Conservation (phyloP, 768 basidiomycete species). For the Porphyrellus cyaneotinctus region DNA sequence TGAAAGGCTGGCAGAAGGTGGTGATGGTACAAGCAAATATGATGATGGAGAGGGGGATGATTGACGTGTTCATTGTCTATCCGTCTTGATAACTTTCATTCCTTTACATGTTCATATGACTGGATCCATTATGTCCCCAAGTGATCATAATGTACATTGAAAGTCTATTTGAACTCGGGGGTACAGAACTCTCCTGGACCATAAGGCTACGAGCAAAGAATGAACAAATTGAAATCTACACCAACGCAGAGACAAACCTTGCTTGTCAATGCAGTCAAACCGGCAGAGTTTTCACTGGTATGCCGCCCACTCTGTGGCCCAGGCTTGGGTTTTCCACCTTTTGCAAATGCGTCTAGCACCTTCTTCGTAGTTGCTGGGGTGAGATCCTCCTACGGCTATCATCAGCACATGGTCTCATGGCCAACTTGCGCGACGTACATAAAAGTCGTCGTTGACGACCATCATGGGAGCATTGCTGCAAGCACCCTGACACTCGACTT, state of each 20-base stretch:
- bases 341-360: conserved; percentile 72
- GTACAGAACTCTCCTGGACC: conserved; percentile 89
- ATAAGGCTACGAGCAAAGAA: conserved; percentile 59
- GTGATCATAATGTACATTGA: neutral
- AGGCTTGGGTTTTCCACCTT: conserved; percentile 85
- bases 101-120: neutral
- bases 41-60: conserved; percentile 84
- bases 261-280: conserved; percentile 71
- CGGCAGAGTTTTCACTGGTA: conserved; percentile 92
- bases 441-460: conserved; percentile 94
- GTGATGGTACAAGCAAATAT: conserved; percentile 64
- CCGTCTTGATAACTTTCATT: neutral
- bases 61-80: conserved; percentile 32
- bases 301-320: conserved; percentile 86
- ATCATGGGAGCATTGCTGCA: conserved; percentile 99
- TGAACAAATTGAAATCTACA: conserved; percentile 3
- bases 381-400: conserved; percentile 68
- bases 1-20: conserved; percentile 67
- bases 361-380: conserved; percentile 73
- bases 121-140: neutral
- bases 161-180: conserved; percentile 74
- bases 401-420: conserved; percentile 6
- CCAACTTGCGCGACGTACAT: conserved; percentile 48
- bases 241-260: conserved; percentile 47
- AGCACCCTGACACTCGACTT: conserved; percentile 98